Conservation (phyloP, 352 stramenopile genomes). For the Phytopythium kandeliae region DNA sequence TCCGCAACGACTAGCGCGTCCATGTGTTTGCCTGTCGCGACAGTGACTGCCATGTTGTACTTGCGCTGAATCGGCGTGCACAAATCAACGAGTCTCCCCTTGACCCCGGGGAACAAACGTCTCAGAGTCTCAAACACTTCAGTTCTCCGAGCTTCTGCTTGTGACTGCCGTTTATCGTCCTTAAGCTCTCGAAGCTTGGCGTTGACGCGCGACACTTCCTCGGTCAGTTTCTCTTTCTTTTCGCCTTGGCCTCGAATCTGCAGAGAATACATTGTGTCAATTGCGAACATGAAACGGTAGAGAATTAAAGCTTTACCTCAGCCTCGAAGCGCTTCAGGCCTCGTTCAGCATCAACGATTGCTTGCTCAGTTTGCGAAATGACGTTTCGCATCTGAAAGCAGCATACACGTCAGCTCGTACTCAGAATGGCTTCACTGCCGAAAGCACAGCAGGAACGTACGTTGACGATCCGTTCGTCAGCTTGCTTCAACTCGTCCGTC, state of each 20-base stretch:
- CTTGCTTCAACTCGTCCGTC: conserved; percentile 47
- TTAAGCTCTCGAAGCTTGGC: conserved; percentile 89
- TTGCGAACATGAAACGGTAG: not conserved
- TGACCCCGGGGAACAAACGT: conserved; percentile 89
- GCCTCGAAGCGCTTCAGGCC: conserved; percentile 50
- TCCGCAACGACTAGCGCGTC: conserved; percentile 85
- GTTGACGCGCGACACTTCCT: conserved; percentile 70
- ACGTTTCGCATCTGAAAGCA: conserved; percentile 55
- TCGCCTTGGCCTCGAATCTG: conserved; percentile 49
- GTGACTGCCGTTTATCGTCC: conserved; percentile 89
- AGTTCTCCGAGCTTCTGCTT: conserved; percentile 80
- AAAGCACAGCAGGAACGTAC: conserved; percentile 15
- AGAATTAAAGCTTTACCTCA: conserved; percentile 16
- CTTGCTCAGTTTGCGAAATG: conserved; percentile 49
- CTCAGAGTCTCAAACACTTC: conserved; percentile 83
- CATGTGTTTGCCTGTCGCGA: conserved; percentile 98
- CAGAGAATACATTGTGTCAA: not conserved
- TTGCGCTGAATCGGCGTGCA: conserved; percentile 95
- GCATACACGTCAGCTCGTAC: not conserved
- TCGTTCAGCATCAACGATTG: conserved; percentile 46
- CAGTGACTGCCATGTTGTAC: conserved; percentile 97
- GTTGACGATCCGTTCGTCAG: conserved; percentile 58
- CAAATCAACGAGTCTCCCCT: conserved; percentile 94
- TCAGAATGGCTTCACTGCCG: not conserved
- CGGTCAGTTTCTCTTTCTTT: conserved; percentile 56